Evolutionary conservation across 2,329 filamentous ascomycete genomes (phyloP).

Genomic region (Talaromyces amestolkiae): DNA sequence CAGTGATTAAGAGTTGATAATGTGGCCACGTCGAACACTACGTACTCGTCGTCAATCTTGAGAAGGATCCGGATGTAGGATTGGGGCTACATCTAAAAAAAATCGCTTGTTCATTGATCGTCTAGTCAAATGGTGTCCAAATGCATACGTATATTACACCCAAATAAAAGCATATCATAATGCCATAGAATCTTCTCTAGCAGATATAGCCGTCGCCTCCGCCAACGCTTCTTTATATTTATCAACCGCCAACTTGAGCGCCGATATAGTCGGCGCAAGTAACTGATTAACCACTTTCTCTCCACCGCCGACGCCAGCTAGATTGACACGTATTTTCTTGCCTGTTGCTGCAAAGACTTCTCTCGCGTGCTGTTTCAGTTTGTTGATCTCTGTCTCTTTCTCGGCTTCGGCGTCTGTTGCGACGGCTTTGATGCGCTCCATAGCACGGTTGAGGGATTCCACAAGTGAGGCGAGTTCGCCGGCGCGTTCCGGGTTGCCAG

Average conservation of each 20-base stretch:
- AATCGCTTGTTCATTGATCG: not conserved
- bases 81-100: not conserved
- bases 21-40: not conserved
- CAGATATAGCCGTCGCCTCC: slow-evolving; percentile 51
- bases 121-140: not conserved
- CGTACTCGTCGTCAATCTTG: not conserved
- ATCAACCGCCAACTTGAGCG: slow-evolving; percentile 67
- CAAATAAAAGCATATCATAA: not conserved
- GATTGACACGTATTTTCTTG: slow-evolving; percentile 68
- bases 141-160: not conserved
- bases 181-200: slow-evolving; percentile 11
- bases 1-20: too few relatives aligned
- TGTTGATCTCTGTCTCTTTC: slow-evolving; percentile 64
- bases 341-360: slow-evolving; percentile 70
- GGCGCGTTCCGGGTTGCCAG: slow-evolving; percentile 77
- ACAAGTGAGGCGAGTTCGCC: slow-evolving; percentile 77
- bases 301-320: slow-evolving; percentile 67
- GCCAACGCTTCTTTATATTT: slow-evolving; percentile 70
- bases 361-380: slow-evolving; percentile 66
- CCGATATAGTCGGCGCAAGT: slow-evolving; percentile 69
- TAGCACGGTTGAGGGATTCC: slow-evolving; percentile 75
- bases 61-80: not conserved
- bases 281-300: slow-evolving; percentile 71
- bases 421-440: slow-evolving; percentile 75
- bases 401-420: slow-evolving; percentile 76